Conservation (phyloP, 257 asterid species). For the Salvia miltiorrhiza region DNA sequence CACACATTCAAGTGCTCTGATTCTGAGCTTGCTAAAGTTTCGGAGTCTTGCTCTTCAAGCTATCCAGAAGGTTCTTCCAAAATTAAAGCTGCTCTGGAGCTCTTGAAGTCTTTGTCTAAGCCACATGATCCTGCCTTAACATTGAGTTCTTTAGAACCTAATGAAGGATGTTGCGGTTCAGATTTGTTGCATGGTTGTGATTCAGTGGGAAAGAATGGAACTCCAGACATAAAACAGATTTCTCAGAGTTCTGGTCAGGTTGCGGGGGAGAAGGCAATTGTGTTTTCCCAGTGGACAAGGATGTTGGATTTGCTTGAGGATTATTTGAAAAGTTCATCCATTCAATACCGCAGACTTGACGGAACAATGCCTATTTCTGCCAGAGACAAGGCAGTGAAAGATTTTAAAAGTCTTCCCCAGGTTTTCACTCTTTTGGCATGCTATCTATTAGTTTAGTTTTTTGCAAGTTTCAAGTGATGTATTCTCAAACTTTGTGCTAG, state of each 20-base stretch:
- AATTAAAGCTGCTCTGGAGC: conserved; percentile 77
- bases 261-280: conserved; percentile 85
- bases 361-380: conserved; percentile 92
- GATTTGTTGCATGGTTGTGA: conserved; percentile 17
- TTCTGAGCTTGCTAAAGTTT: conserved; percentile 30
- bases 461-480: conserved; percentile 8
- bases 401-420: conserved; percentile 79
- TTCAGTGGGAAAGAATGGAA: conserved; percentile 20
- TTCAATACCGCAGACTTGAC: conserved; percentile 89
- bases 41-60: conserved; percentile 34
- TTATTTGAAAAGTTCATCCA: conserved; percentile 53
- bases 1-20: conserved; percentile 33
- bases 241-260: conserved; percentile 27
- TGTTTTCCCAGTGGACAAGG: conserved; percentile 98
- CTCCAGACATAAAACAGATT: conserved; percentile 14
- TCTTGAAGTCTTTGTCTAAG: conserved; percentile 56
- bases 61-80: conserved; percentile 73
- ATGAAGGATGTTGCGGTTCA: neutral
- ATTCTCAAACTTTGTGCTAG: conserved; percentile 34
- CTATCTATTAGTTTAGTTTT: neutral
- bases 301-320: conserved; percentile 96
- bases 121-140: conserved; percentile 27
- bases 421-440: conserved; percentile 34
- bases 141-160: neutral
- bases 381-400: conserved; percentile 94